Conservation (phyloP, 768 basidiomycete genomes). For the button mushroom (Agaricus bisporus) region DNA sequence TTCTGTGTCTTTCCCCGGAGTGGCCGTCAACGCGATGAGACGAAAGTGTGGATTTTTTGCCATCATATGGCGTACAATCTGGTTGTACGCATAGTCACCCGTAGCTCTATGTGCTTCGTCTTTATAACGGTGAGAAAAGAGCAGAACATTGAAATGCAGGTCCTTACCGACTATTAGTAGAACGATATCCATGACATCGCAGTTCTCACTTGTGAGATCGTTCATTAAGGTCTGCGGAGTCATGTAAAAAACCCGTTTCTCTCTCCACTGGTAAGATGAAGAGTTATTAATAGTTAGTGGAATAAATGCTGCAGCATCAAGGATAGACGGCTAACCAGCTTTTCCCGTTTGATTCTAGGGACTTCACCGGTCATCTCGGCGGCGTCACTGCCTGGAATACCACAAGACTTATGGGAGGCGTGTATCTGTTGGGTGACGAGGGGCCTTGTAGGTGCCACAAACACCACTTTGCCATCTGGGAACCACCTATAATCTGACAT, state of each 20-base stretch:
- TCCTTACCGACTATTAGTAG: constrained; percentile 79
- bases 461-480: constrained; percentile 86
- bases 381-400: constrained; percentile 84
- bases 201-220: constrained; percentile 66
- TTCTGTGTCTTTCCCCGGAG: constrained; percentile 81
- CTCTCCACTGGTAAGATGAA: constrained; percentile 50
- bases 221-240: constrained; percentile 94
- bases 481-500: constrained; percentile 78
- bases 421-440: constrained; percentile 93
- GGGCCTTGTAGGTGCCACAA: constrained; percentile 94
- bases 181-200: constrained; percentile 76
- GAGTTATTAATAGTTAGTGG: not conserved
- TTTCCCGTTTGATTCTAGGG: constrained; percentile 42
- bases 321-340: constrained; percentile 41
- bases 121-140: constrained; percentile 20
- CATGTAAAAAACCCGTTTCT: constrained; percentile 89
- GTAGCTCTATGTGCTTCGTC: constrained; percentile 96
- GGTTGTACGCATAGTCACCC: constrained; percentile 90
- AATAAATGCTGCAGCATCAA: not conserved
- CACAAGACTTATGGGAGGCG: constrained; percentile 89
- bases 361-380: constrained; percentile 83
- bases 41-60: constrained; percentile 93
- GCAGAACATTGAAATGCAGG: not conserved
- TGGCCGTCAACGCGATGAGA: constrained; percentile 90
- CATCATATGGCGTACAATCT: constrained; percentile 85